Evolutionary conservation across 129 eudicot species (phyloP).

Genomic region (Artemisia tridentata): DNA sequence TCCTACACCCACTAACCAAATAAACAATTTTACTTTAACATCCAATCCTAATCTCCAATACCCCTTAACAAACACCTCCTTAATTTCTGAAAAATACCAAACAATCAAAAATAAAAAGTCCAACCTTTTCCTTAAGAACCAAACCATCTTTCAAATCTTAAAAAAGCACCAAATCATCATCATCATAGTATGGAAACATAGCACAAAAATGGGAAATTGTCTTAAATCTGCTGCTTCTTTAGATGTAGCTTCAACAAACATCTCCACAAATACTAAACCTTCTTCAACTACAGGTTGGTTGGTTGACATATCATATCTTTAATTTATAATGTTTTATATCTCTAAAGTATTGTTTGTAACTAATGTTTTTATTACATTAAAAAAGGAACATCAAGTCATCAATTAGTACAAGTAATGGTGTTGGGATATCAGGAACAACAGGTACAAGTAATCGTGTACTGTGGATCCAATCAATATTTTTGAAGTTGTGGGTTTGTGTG

Average conservation of each 20-base stretch:
- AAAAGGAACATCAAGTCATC: conserved; percentile 49
- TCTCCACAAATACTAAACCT: conserved; percentile 29
- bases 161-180: no score
- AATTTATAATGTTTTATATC: background rate
- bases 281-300: conserved; percentile 55
- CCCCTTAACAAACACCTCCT: no score
- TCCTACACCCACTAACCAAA: no score
- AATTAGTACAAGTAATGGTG: conserved; percentile 44
- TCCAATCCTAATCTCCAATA: no score
- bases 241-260: conserved; percentile 28
- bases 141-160: no score
- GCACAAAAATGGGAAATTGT: conserved; percentile 56
- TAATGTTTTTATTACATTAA: background rate
- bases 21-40: no score
- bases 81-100: no score
- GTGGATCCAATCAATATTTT: no score
- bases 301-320: background rate
- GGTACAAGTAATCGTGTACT: no score
- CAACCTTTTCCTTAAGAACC: no score
- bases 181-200: background rate
- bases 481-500: no score
- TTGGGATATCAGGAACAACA: conserved; percentile 38
- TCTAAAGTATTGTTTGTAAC: background rate
- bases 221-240: conserved; percentile 26
- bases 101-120: no score